phyloP scores from a whole-genome alignment of 2,329 filamentous ascomycete species.

The Peltaster fructicola region DNA sequence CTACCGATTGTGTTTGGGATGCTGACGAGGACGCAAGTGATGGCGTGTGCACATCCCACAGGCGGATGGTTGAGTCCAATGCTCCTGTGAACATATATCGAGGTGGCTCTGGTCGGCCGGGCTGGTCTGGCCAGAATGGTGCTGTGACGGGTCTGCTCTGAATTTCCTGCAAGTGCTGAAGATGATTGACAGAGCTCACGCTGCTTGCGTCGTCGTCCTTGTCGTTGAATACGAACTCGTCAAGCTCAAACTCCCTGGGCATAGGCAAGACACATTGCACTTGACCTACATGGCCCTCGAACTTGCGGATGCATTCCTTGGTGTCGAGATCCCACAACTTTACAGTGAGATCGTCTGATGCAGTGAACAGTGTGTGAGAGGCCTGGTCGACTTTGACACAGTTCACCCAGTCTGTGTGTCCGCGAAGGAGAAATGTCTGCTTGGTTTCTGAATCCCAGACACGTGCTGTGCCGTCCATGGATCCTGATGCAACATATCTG shows the following conservation, averaged over 20 bases:
- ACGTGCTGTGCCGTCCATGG: conserved; percentile 74
- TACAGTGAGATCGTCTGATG: conserved; percentile 81
- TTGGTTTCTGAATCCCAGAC: conserved; percentile 84
- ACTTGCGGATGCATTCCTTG: conserved; percentile 55
- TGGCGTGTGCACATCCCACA: conserved; percentile 57
- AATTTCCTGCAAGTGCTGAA: conserved; percentile 5
- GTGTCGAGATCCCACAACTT: conserved; percentile 89
- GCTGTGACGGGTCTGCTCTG: conserved; percentile 5
- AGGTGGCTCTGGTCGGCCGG: conserved; percentile 54
- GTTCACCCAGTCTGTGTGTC: conserved; percentile 92
- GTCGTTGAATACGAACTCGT: conserved; percentile 47
- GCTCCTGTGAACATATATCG: conserved; percentile 87
- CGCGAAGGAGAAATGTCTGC: conserved; percentile 60
- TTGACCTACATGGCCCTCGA: conserved; percentile 82
- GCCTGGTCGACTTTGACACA: conserved; percentile 68
- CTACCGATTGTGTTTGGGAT: conserved; percentile 5
- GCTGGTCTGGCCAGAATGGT: conserved; percentile 41
- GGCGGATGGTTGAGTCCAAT: conserved; percentile 74
- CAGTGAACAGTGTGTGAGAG: conserved; percentile 66
- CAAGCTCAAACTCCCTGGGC: conserved; percentile 75
- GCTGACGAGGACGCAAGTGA: too few relatives aligned
- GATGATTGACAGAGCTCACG: conserved; percentile 12
- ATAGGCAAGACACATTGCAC: conserved; percentile 81
- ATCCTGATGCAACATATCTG: conserved; percentile 72
- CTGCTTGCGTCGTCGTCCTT: conserved; percentile 25